phyloP scores from a whole-genome alignment of 768 basidiomycete species.

The Infundibulicybe gibba region DNA sequence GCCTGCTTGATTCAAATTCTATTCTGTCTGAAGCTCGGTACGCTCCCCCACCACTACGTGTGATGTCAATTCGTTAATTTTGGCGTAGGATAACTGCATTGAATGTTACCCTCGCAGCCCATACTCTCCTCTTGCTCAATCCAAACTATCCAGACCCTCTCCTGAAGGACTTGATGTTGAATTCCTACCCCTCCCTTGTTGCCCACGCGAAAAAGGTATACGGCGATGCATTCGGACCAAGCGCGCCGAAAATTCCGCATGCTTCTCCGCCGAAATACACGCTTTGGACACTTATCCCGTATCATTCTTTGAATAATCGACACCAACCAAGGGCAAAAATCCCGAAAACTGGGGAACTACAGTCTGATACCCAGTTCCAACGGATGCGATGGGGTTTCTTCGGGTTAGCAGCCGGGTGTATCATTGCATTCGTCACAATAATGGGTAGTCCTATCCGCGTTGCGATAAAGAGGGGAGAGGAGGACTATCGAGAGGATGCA shows the following conservation, averaged over 20 bases:
- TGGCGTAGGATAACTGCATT: slow-evolving; percentile 52
- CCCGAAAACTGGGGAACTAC: slow-evolving; percentile 26
- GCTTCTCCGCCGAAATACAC: slow-evolving; percentile 17
- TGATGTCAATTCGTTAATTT: too few relatives aligned
- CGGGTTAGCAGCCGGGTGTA: slow-evolving; percentile 37
- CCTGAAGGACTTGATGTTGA: slow-evolving; percentile 48
- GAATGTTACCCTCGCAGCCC: slow-evolving; percentile 66
- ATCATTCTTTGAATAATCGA: slow-evolving; percentile 8
- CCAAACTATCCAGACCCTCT: slow-evolving; percentile 62
- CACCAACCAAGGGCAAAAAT: slow-evolving; percentile 5
- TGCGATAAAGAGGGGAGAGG: slow-evolving; percentile 5
- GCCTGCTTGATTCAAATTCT: slow-evolving; percentile 50
- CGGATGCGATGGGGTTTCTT: slow-evolving; percentile 54
- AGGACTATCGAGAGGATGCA: slow-evolving; percentile 3
- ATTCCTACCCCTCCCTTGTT: slow-evolving; percentile 54
- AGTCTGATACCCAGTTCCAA: slow-evolving; percentile 37
- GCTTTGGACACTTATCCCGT: slow-evolving; percentile 37
- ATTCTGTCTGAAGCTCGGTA: slow-evolving; percentile 34
- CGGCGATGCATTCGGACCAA: slow-evolving; percentile 15
- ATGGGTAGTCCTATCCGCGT: slow-evolving; percentile 12
- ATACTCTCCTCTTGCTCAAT: slow-evolving; percentile 55
- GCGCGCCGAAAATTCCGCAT: slow-evolving; percentile 12
- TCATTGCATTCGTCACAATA: slow-evolving; percentile 33
- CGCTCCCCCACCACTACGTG: too few relatives aligned
- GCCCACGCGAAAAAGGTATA: slow-evolving; percentile 55